phyloP scores from a whole-genome alignment of 768 basidiomycete species.

The Boletus vinaceobasis region DNA sequence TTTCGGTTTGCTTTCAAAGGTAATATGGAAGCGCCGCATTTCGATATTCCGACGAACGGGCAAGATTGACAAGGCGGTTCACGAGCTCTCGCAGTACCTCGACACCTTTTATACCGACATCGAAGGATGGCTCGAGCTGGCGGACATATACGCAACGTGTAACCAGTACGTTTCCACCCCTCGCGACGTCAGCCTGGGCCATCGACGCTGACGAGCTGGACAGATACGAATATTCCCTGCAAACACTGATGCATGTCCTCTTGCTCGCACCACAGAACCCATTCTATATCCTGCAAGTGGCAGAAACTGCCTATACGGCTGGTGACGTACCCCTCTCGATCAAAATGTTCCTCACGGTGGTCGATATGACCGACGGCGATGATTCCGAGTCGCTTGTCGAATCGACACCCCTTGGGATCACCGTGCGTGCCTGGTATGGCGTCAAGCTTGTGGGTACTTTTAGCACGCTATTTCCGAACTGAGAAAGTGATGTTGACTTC shows the following conservation, averaged over 20 bases:
- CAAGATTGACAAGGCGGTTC: slow-evolving; percentile 61
- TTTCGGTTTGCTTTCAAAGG: slow-evolving; percentile 30
- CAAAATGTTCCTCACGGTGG: slow-evolving; percentile 72
- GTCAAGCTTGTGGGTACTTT: slow-evolving; percentile 64
- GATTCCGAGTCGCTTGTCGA: slow-evolving; percentile 50
- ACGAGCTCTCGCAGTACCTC: slow-evolving; percentile 67
- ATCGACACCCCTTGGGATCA: slow-evolving; percentile 47
- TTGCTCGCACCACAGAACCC: slow-evolving; percentile 85
- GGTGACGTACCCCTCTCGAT: slow-evolving; percentile 72
- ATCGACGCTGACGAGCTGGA: background rate
- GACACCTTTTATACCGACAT: slow-evolving; percentile 88
- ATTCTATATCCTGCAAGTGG: slow-evolving; percentile 77
- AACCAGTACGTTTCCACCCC: slow-evolving; percentile 54
- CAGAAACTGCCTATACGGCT: slow-evolving; percentile 83
- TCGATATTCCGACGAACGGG: slow-evolving; percentile 65
- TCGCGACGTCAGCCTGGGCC: background rate
- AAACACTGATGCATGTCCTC: slow-evolving; percentile 77
- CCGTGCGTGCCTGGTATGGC: slow-evolving; percentile 78
- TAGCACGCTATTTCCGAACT: background rate
- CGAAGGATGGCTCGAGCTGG: slow-evolving; percentile 86
- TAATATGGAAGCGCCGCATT: slow-evolving; percentile 78
- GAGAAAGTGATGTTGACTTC: slow-evolving; percentile 2
- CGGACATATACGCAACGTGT: slow-evolving; percentile 72
- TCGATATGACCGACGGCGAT: slow-evolving; percentile 74
- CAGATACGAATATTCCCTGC: slow-evolving; percentile 71